A percentile compares a stretch with the other conserved stretches of the same genome.
phyloP scores from a whole-genome alignment of 116 monocot genomes.

The Cymodocea nodosa region DNA sequence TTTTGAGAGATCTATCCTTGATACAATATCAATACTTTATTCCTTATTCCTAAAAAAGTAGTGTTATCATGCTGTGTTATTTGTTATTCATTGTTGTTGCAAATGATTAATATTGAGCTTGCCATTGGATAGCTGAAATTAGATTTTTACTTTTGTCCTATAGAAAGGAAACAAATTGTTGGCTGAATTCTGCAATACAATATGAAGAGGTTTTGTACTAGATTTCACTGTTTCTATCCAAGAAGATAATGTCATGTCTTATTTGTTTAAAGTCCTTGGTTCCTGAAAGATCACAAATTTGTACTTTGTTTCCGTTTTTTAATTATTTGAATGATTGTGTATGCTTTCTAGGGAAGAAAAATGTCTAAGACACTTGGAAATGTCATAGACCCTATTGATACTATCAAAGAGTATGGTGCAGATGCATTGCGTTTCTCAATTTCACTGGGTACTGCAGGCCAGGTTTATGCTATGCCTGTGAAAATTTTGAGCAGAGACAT shows the following conservation, averaged over 20 bases:
- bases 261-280: too few species aligned
- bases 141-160: too few species aligned
- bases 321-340: neutral
- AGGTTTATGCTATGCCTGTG: conserved; percentile 30
- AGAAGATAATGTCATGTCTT: too few species aligned
- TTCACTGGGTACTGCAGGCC: conserved; percentile 85
- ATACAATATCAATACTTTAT: too few species aligned
- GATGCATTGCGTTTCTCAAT: conserved; percentile 92
- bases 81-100: neutral
- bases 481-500: neutral
- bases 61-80: too few species aligned
- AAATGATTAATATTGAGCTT: neutral
- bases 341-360: conserved; percentile 67
- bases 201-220: too few species aligned
- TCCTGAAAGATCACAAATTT: neutral
- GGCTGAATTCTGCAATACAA: too few species aligned
- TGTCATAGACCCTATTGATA: conserved; percentile 92
- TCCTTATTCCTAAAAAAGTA: too few species aligned
- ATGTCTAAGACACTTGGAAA: conserved; percentile 99
- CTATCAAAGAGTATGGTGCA: conserved; percentile 90
- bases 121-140: neutral
- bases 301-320: neutral
- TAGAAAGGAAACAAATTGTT: too few species aligned
- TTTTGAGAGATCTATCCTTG: too few species aligned
- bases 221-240: too few species aligned